These are phyloP conservation scores for Actinidia polygama DNA, from an alignment of 179 eudicot species.

Conservation along the genomic window DNA sequence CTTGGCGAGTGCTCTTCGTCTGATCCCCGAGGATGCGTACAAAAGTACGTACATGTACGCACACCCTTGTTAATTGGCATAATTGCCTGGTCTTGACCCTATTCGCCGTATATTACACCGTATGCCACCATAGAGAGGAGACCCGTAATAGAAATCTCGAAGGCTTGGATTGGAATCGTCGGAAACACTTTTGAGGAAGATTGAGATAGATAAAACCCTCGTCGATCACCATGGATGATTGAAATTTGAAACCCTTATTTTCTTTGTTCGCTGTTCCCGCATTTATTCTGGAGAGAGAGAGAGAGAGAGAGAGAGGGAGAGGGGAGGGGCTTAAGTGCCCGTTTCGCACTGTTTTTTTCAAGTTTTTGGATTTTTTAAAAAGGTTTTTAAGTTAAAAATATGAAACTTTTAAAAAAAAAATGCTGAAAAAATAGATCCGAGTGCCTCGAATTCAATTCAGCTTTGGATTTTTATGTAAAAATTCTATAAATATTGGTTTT, in stretches of 20 bases:
- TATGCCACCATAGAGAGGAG: not conserved
- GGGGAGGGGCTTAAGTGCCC: no score
- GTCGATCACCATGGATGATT: constrained; percentile 11
- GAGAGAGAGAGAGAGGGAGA: no score
- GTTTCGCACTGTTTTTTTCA: no score
- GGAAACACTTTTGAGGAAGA: not conserved
- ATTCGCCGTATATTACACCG: constrained; percentile 8
- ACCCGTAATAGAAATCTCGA: not conserved
- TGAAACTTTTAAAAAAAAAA: no score
- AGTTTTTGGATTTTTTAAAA: no score
- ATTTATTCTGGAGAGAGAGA: not conserved
- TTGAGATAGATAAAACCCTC: not conserved
- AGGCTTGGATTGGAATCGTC: not conserved
- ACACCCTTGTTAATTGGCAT: not conserved
- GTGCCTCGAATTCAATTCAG: no score
- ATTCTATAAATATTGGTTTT: no score
- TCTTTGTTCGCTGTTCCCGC: not conserved
- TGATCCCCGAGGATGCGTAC: not conserved
- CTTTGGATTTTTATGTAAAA: no score
- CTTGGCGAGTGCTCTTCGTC: not conserved
- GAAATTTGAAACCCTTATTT: not conserved
- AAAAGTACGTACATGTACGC: not conserved
- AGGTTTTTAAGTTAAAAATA: no score
- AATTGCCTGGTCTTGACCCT: constrained; percentile 12
- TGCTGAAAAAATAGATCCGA: no score